Base-by-base conservation (phyloP, 2,329 filamentous ascomycete species). In the Pseudogymnoascus verrucosus region DNA sequence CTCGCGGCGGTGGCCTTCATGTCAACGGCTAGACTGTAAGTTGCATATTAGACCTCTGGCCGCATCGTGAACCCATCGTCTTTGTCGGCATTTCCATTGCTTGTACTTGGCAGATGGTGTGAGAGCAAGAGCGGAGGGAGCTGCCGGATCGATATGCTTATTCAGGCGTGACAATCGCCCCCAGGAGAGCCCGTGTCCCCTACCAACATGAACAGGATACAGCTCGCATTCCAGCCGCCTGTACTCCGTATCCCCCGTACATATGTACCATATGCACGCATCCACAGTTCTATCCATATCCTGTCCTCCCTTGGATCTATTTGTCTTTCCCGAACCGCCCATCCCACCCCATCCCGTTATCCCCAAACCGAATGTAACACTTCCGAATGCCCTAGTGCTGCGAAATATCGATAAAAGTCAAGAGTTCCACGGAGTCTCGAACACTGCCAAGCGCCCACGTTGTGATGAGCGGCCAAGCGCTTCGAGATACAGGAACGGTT, bases 331-430 rank as follows among this genome's bases (percentile, higher is more conserved):
- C 26, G 47, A 54, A 54, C 47, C 47, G 47, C 47, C 47, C 47
- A 31, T 54, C 21, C 44, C 19, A 51, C n/a, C 42, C 42, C 47
- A 54, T 54, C 47, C 47, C n/a, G 26, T 54, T 34, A 54, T 54
- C n/a, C n/a, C 47, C 47, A 34, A 54, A 54, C 47, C 26, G 47
- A 54, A 54, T 54, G 47, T 54, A 54, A 54, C 47, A 54, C 47
- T 4, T 54, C 42, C 47, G 47, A 19, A 34, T 31, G 26, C 12
- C 23, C 26, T 54, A 54, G 47, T 54, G 47, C 26, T 31, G 47
- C 26, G 47, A 54, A 31, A 54, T 54, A 54, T 54, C n/a, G 47
- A 54, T 54, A 54, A 54, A 51, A 54, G n/a, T 54, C 47, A 54
- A 16, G n/a, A 19, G 47, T 54, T 54, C 26, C 47, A 54, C 5